Percentiles rank a stretch among this genome's conserved stretches.
These are phyloP conservation scores for Purpureocillium lavendulum DNA, from an alignment of 2,329 filamentous ascomycete species.

Conservation along the genomic window DNA sequence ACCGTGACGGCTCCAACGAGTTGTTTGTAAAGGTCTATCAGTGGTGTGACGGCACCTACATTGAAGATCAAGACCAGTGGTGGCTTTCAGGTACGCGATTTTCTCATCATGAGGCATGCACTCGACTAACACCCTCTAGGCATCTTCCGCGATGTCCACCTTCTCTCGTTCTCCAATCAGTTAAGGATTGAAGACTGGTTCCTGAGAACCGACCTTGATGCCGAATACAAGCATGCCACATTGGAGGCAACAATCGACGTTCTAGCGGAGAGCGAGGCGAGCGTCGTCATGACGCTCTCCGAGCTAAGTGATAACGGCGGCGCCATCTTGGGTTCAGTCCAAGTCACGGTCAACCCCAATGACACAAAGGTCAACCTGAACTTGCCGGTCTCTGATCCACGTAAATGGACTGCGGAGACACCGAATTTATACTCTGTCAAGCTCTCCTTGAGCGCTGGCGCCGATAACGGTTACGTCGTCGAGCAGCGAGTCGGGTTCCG, in stretches of 20 bases:
- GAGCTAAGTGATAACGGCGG: no score
- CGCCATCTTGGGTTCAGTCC: no score
- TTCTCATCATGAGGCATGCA: neutral
- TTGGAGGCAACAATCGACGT: no score
- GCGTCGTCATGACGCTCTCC: no score
- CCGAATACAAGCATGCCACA: no score
- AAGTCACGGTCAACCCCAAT: conserved; percentile 12
- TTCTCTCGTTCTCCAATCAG: conserved; percentile 45
- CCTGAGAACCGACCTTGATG: neutral
- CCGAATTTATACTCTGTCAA: conserved; percentile 50
- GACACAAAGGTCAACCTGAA: conserved; percentile 28
- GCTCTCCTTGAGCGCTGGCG: conserved; percentile 25
- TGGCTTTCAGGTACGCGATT: conserved; percentile 43
- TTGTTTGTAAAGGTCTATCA: conserved; percentile 57
- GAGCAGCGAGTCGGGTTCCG: conserved; percentile 55
- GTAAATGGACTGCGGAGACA: conserved; percentile 61
- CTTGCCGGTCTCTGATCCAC: conserved; percentile 41
- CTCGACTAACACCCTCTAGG: conserved; percentile 17
- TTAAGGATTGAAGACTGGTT: conserved; percentile 3
- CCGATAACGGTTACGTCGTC: conserved; percentile 26
- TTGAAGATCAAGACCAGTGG: conserved; percentile 63
- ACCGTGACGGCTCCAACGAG: conserved; percentile 34
- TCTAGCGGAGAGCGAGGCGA: no score
- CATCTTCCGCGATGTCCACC: conserved; percentile 59
- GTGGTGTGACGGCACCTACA: conserved; percentile 58